Base-by-base conservation (phyloP, 345 rosid species). In the Physaria fendleri region DNA sequence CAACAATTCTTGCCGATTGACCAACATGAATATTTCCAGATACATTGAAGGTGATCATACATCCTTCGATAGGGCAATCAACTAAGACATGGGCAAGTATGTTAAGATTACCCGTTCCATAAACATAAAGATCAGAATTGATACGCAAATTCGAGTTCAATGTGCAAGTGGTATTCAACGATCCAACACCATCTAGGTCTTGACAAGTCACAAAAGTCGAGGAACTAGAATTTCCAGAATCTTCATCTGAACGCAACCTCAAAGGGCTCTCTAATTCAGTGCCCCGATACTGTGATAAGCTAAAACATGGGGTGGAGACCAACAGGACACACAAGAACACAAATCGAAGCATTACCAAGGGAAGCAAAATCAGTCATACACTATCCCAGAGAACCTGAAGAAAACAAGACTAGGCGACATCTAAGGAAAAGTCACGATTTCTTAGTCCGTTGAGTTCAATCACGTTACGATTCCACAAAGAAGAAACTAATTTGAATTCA, bases 171-270 rank as follows among this genome's bases (percentile, higher is more conserved):
- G 94, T 84, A 76, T 93, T 71, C 59, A 93, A 76, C 4, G 87
- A 84, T 70, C 99, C 99, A 55, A 88, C 93, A 51, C 99, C 99
- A 55, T 68, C 82, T 25, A 93, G 72, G 65, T 83, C 91, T 56
- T 74, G 85, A 46, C 98, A 92, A 24, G 72, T 69, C 56, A 65
- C 47, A 11, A 17, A 35, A 21, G 27, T 33, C 18, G 10, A 14
- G 29, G 55, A 63, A 48, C 59, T 45, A 30, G 30, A 65, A 45
- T 47, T 65, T 32, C 64, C 42, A 50, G 71, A 68, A 66, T 39
- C 73, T 62, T 57, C 53, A 56, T 61, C 56, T 49, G 54, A 27
- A 65, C 62, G 50, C 30, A 72, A 66, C 38, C 64, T 62, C 59
- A 63, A 29, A 59, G 54, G 38, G 40, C 52, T 73, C 38, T 55